Evolutionary conservation across 129 eudicot genomes (phyloP).

Genomic region (sunflower (Helianthus annuus)): DNA sequence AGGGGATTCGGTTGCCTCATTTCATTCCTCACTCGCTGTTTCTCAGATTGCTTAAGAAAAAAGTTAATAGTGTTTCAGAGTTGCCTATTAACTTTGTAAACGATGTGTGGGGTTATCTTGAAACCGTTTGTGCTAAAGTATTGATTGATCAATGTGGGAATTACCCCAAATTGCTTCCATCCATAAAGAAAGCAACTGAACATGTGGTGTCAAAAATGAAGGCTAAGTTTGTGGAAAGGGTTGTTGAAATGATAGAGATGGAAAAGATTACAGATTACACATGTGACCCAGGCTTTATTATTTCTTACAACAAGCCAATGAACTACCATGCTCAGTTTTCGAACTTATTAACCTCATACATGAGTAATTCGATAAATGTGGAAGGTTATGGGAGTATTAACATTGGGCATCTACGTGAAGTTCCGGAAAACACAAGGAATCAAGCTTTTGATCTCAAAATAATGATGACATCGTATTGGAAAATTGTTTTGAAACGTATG

Average conservation of each 20-base stretch:
- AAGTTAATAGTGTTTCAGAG: slow-evolving; percentile 7
- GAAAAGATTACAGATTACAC: slow-evolving; percentile 35
- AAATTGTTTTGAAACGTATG: slow-evolving; percentile 32
- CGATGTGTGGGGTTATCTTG: slow-evolving; percentile 30
- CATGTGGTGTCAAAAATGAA: slow-evolving; percentile 15
- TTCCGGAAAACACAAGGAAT: slow-evolving; percentile 11
- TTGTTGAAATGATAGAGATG: slow-evolving; percentile 32
- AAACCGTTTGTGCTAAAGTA: slow-evolving; percentile 5
- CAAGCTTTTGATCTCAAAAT: slow-evolving; percentile 39
- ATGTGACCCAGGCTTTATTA: slow-evolving; percentile 24
- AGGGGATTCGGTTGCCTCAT: slow-evolving; percentile 32
- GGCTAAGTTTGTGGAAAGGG: slow-evolving; percentile 22
- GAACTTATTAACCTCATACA: too few relatives aligned
- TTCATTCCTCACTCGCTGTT: slow-evolving; percentile 28
- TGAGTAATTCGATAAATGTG: neutral
- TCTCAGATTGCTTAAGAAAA: slow-evolving; percentile 20
- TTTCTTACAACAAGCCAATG: slow-evolving; percentile 20
- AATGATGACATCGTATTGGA: slow-evolving; percentile 40
- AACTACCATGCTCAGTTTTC: neutral
- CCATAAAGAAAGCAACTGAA: slow-evolving; percentile 21
- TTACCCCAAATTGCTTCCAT: slow-evolving; percentile 27
- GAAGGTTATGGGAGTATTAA: slow-evolving; percentile 9
- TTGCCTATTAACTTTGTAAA: slow-evolving; percentile 16
- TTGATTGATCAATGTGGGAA: slow-evolving; percentile 12
- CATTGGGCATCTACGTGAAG: slow-evolving; percentile 9